These are phyloP conservation scores for Gaeumannomyces sp. DNA, from an alignment of 2,329 filamentous ascomycete species.

Conservation along the genomic window DNA sequence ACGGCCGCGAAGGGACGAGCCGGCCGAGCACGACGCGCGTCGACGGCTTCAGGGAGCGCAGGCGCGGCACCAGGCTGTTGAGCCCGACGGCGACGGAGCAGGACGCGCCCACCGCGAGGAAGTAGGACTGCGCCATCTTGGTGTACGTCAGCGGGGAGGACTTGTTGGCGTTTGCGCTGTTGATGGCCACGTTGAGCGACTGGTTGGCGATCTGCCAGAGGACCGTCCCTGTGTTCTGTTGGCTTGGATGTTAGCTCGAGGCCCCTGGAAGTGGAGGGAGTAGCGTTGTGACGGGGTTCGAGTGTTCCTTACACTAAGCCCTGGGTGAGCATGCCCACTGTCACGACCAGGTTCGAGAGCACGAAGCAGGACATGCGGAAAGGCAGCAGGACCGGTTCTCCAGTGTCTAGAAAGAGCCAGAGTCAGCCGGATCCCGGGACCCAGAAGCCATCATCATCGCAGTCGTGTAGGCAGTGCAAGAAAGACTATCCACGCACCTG, in stretches of 20 bases:
- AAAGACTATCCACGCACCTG: conserved; percentile 53
- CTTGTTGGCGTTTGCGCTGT: conserved; percentile 97
- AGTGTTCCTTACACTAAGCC: conserved; percentile 53
- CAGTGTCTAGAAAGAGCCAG: conserved; percentile 64
- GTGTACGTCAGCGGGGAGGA: conserved; percentile 78
- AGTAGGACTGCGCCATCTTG: conserved; percentile 83
- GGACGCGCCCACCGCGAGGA: conserved; percentile 83
- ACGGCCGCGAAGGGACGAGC: conserved; percentile 95
- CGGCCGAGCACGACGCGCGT: conserved; percentile 72
- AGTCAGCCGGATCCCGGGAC: background rate
- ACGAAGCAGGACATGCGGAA: conserved; percentile 98
- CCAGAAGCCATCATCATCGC: conserved; percentile 7
- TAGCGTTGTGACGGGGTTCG: background rate
- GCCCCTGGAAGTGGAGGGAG: background rate
- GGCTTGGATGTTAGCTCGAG: background rate
- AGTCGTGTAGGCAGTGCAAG: too few relatives aligned
- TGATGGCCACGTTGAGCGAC: conserved; percentile 96
- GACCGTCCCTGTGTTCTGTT: conserved; percentile 71
- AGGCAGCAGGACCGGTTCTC: conserved; percentile 82
- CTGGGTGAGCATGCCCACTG: conserved; percentile 95
- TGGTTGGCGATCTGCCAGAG: conserved; percentile 96
- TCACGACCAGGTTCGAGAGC: conserved; percentile 88
- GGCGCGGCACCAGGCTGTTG: conserved; percentile 79
- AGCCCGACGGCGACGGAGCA: conserved; percentile 91
- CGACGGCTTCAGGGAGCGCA: conserved; percentile 68